phyloP scores from a whole-genome alignment of 208 protist genomes.

The Phytomonas sp. region DNA sequence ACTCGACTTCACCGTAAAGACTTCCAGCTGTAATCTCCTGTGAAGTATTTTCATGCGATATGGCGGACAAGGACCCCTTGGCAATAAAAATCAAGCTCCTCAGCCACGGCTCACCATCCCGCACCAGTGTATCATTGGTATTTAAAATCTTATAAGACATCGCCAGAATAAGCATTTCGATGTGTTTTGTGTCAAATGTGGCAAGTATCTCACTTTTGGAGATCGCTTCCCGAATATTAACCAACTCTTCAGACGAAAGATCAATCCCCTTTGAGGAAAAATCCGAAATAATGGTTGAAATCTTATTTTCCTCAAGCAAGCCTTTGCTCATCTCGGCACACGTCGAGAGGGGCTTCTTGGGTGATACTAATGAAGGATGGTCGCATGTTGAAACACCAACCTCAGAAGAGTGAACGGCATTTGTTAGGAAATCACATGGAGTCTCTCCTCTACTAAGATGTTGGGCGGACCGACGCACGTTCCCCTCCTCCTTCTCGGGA shows the following conservation, averaged over 20 bases:
- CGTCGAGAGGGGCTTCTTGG: neutral
- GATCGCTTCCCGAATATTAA: neutral
- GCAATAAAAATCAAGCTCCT: constrained; percentile 42
- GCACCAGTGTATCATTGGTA: constrained; percentile 30
- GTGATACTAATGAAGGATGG: neutral
- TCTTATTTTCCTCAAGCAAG: neutral
- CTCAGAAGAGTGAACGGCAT: neutral
- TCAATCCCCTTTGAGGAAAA: neutral
- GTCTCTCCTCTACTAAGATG: neutral
- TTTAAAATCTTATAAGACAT: constrained; percentile 34
- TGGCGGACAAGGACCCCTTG: constrained; percentile 33
- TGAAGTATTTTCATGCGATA: constrained; percentile 25
- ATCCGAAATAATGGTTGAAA: neutral
- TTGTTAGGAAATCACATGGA: neutral
- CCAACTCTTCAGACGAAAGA: neutral
- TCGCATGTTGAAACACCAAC: neutral
- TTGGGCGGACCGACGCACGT: neutral
- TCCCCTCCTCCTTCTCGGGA: neutral
- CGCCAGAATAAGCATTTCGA: constrained; percentile 43
- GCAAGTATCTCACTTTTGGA: constrained; percentile 14
- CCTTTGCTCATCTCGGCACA: neutral
- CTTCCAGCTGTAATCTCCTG: constrained; percentile 20
- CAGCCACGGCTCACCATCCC: constrained; percentile 27
- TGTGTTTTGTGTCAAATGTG: constrained; percentile 45
- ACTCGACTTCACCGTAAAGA: constrained; percentile 49